Conservation (phyloP, 768 basidiomycete genomes). For the Boletellus ananas region DNA sequence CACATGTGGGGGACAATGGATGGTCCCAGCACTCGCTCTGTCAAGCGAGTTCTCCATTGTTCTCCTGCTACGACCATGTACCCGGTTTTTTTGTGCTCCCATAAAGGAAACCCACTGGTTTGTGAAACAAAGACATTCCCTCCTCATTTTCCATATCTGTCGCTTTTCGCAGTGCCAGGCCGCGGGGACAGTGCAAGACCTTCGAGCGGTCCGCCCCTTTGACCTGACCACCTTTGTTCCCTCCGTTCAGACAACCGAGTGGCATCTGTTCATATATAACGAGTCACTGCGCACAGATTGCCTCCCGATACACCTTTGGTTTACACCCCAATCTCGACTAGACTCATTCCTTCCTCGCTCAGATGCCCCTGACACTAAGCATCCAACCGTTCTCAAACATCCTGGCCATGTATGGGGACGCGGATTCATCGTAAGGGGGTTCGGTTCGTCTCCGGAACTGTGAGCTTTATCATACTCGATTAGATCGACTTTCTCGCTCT, state of each 20-base stretch:
- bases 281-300: background rate
- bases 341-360: slow-evolving; percentile 14
- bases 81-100: slow-evolving; percentile 25
- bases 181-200: background rate
- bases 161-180: background rate
- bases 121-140: slow-evolving; percentile 25
- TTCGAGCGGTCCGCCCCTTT: slow-evolving; percentile 5
- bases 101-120: slow-evolving; percentile 23
- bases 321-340: slow-evolving; percentile 13
- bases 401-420: slow-evolving; percentile 69
- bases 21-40: background rate
- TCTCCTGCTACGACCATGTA: slow-evolving; percentile 12
- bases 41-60: slow-evolving; percentile 31
- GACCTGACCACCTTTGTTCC: slow-evolving; percentile 28
- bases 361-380: slow-evolving; percentile 64
- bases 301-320: slow-evolving; percentile 1
- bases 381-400: slow-evolving; percentile 56
- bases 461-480: slow-evolving; percentile 5
- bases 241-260: slow-evolving; percentile 28
- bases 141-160: background rate
- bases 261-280: slow-evolving; percentile 27
- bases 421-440: slow-evolving; percentile 55
- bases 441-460: slow-evolving; percentile 2
- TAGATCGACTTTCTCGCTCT: slow-evolving; percentile 85
- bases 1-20: slow-evolving; percentile 17